Evolutionary conservation across 306 rosid species (phyloP).

Genomic region (Citrullus colocynthis): DNA sequence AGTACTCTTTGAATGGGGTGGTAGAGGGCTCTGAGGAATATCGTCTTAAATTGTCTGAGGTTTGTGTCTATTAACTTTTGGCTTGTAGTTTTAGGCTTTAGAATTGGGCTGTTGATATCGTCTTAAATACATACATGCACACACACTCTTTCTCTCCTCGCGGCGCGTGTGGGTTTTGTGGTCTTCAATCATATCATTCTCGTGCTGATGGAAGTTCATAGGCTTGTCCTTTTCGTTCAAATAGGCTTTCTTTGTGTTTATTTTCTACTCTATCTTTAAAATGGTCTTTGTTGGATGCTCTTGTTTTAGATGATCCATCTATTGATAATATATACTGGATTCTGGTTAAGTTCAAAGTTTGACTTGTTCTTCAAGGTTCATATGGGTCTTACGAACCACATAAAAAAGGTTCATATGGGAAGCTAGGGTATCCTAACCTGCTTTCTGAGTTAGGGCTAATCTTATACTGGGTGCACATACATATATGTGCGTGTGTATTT

Average conservation of each 20-base stretch:
- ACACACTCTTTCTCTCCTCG: background rate
- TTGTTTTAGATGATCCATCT: background rate
- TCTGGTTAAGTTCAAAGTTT: background rate
- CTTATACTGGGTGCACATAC: background rate
- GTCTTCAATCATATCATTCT: background rate
- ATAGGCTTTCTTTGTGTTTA: background rate
- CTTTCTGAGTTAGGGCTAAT: background rate
- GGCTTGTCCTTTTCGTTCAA: background rate
- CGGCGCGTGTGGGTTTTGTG: background rate
- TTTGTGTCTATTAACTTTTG: slow-evolving; percentile 6
- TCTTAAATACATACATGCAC: background rate
- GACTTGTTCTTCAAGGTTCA: background rate
- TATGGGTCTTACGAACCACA: background rate
- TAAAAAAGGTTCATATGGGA: background rate
- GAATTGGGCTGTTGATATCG: background rate
- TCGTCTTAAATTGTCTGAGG: slow-evolving; percentile 44
- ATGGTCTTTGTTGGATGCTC: background rate
- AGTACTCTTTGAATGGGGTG: slow-evolving; percentile 44
- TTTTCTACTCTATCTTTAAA: background rate
- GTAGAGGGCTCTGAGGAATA: slow-evolving; percentile 39
- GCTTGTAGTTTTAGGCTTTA: background rate
- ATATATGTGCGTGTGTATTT: background rate
- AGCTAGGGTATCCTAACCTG: background rate
- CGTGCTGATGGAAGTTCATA: background rate
- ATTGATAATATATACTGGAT: background rate